These are phyloP conservation scores for Silene noctiflora DNA, from an alignment of 179 eudicot species.

Conservation along the genomic window DNA sequence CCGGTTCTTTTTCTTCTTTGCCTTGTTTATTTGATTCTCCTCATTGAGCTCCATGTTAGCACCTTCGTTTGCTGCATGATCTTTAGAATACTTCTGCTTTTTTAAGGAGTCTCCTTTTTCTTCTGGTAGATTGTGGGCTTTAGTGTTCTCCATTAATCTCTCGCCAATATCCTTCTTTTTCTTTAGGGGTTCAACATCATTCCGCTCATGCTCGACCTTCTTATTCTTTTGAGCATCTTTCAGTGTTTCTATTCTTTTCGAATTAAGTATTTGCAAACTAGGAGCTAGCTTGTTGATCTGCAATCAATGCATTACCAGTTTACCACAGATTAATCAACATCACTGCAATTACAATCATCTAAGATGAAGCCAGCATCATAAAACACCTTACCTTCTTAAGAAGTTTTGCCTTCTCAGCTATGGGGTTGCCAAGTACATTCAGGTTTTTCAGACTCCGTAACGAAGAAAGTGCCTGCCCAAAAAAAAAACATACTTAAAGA, in stretches of 20 bases:
- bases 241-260: constrained; percentile 52
- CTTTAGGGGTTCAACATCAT: constrained; percentile 18
- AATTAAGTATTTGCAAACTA: constrained; percentile 63
- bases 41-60: constrained; percentile 14
- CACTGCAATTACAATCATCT: background rate
- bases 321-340: constrained; percentile 4
- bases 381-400: constrained; percentile 51
- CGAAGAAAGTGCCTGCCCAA: constrained; percentile 68
- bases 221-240: constrained; percentile 36
- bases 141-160: background rate
- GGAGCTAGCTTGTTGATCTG: constrained; percentile 75
- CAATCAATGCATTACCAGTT: constrained; percentile 21
- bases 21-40: constrained; percentile 30
- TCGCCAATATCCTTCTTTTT: constrained; percentile 17
- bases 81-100: constrained; percentile 10
- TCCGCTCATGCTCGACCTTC: constrained; percentile 21
- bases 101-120: constrained; percentile 17
- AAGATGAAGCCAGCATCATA: background rate
- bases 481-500: background rate
- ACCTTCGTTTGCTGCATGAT: constrained; percentile 3
- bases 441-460: constrained; percentile 61
- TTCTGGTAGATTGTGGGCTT: background rate
- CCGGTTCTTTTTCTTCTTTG: constrained; percentile 30
- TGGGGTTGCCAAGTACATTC: constrained; percentile 79
- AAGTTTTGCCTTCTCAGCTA: constrained; percentile 69